Conservation (phyloP, 192 early-diverging fungal genomes). For the Chytriomyces sp. region DNA sequence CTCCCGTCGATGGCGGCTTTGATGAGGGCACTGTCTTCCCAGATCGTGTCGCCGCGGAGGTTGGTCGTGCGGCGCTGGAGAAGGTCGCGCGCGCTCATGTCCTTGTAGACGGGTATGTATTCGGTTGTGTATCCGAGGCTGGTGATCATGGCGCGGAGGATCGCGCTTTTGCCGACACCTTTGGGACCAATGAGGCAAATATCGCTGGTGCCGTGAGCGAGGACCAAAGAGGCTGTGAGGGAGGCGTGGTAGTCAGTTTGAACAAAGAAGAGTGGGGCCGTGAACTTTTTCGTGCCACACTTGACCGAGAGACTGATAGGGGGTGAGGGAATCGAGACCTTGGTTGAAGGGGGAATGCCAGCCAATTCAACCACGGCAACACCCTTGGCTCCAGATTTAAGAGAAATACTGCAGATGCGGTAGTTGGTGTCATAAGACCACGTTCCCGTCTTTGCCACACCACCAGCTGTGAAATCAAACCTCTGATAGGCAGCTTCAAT, state of each 20-base stretch:
- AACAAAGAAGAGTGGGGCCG: constrained; percentile 12
- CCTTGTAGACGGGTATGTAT: constrained; percentile 73
- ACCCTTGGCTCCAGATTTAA: neutral
- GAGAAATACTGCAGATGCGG: neutral
- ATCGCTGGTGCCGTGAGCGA: constrained; percentile 50
- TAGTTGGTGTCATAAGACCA: constrained; percentile 23
- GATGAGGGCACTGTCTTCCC: constrained; percentile 72
- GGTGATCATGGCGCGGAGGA: constrained; percentile 62
- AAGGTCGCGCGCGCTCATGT: constrained; percentile 80
- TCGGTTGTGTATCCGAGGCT: constrained; percentile 65
- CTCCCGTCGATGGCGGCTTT: constrained; percentile 71
- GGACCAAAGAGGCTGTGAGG: constrained; percentile 35
- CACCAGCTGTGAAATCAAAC: constrained; percentile 38
- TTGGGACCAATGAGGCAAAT: constrained; percentile 74
- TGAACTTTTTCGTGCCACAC: neutral
- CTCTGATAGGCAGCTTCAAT: constrained; percentile 19
- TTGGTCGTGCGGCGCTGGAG: constrained; percentile 75
- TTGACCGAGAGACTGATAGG: neutral
- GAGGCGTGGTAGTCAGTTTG: constrained; percentile 25
- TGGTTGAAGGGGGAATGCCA: neutral
- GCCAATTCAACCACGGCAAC: neutral
- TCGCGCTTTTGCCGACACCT: constrained; percentile 72
- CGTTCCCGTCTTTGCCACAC: too few relatives aligned
- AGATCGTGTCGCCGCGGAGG: constrained; percentile 70
- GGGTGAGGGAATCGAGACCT: neutral